Evolutionary conservation across 805 yeast genomes (phyloP).

Genomic region (Zygotorulaspora chibaensis): DNA sequence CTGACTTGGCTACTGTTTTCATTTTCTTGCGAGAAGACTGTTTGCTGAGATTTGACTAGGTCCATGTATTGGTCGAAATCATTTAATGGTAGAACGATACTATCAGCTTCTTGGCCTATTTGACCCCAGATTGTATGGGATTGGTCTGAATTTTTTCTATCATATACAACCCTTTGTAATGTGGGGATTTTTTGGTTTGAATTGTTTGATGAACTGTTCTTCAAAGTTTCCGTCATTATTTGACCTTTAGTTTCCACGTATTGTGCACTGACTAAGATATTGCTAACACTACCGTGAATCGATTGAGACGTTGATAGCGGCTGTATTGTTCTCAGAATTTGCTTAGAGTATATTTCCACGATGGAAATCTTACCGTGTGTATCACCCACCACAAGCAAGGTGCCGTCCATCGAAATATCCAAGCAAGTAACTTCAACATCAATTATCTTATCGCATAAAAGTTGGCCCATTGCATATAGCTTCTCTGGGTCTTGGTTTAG

Average conservation of each 20-base stretch:
- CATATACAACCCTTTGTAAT: slow-evolving; percentile 56
- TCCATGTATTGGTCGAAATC: slow-evolving; percentile 50
- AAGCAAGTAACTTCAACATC: slow-evolving; percentile 47
- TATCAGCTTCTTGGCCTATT: slow-evolving; percentile 25
- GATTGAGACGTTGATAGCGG: slow-evolving; percentile 27
- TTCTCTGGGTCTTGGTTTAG: slow-evolving; percentile 17
- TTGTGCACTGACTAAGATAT: slow-evolving; percentile 18
- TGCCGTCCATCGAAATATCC: slow-evolving; percentile 68
- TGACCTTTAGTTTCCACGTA: slow-evolving; percentile 1
- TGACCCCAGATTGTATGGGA: slow-evolving; percentile 43
- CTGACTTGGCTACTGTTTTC: slow-evolving; percentile 39
- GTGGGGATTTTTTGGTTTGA: slow-evolving; percentile 46
- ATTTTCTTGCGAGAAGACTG: slow-evolving; percentile 41
- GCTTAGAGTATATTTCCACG: slow-evolving; percentile 67
- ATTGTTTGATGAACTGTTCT: slow-evolving; percentile 3
- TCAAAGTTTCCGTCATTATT: neutral
- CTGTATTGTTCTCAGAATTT: slow-evolving; percentile 53
- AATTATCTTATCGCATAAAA: slow-evolving; percentile 22
- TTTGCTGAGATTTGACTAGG: slow-evolving; percentile 47
- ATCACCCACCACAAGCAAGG: slow-evolving; percentile 70
- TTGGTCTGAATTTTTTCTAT: slow-evolving; percentile 33
- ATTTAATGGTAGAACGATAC: slow-evolving; percentile 16
- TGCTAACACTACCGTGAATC: slow-evolving; percentile 27
- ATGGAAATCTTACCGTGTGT: slow-evolving; percentile 60
- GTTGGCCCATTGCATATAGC: slow-evolving; percentile 27